Base-by-base conservation (phyloP, 2,329 filamentous ascomycete species). In the Diaporthe nobilis region DNA sequence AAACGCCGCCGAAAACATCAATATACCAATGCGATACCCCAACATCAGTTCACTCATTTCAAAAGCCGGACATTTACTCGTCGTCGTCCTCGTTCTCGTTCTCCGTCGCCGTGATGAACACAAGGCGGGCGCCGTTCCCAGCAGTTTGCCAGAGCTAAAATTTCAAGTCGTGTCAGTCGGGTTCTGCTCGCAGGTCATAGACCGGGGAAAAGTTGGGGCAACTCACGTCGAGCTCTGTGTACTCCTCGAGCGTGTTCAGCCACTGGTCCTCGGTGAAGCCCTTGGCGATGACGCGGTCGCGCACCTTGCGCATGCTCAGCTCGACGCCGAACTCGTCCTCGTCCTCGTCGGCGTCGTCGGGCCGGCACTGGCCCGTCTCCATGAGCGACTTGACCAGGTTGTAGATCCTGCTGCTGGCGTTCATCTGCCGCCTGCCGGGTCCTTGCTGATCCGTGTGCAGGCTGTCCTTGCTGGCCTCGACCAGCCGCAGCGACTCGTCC, bases 211-310 rank as follows among this genome's bases (percentile, higher is more conserved):
- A 34, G n/a, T 3, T 5, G 13, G 53, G 2, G 73, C 81, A 78
- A 93, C 96, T 95, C 88, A 98, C 97, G 87, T 98, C 94, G 77
- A 98, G 86, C 79, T 91, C 88, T 3, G 94, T 93, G 85, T 99
- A 98, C 87, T 98, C 96, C 77, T 98, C 93, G 82, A 99, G 89
- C 28, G 96, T 93, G 79, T 91, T 90, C 81, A 94, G 89, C 86
- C 98, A 95, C 85, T 99, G 96, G 84, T 98, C 95, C 78, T 95
- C 93, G 0, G 96, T 99, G 85, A 98, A 99, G 3, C 97, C 97
- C 90, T 98, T 98, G 72, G 96, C 97, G 80, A 98, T 89, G 42
- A 99, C 95, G 79, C 97, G 88, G 85, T 98, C 96, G 83, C 96
- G 92, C 76, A 99, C 95, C 85, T 95, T 94, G 79, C 94, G 91